phyloP scores from a whole-genome alignment of 768 basidiomycete species.

The Boletales sp. region DNA sequence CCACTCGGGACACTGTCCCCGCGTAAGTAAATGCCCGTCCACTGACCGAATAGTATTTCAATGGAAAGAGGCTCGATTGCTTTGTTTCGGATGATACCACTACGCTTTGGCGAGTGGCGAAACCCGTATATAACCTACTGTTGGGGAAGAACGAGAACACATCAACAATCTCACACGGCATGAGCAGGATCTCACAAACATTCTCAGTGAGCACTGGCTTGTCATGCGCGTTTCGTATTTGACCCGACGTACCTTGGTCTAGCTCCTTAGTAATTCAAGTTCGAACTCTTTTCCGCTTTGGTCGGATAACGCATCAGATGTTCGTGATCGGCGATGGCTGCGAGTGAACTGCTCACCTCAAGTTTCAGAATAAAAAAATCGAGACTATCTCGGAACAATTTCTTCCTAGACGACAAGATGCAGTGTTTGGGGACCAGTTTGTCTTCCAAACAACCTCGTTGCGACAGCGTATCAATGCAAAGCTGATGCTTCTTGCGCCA shows the following conservation, averaged over 20 bases:
- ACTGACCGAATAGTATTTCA: constrained; percentile 8
- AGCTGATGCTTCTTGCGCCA: constrained; percentile 24
- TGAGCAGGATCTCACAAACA: constrained; percentile 32
- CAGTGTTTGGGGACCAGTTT: constrained; percentile 30
- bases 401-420: constrained; percentile 26
- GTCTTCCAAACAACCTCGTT: constrained; percentile 22
- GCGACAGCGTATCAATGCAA: constrained; percentile 26
- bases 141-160: neutral
- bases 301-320: constrained; percentile 12
- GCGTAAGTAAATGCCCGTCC: constrained; percentile 11
- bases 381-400: constrained; percentile 25
- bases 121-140: constrained; percentile 21
- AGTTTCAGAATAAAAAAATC: constrained; percentile 17
- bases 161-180: constrained; percentile 2
- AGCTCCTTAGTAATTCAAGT: constrained; percentile 29
- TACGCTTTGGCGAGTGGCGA: constrained; percentile 25
- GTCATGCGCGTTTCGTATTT: neutral
- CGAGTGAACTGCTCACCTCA: neutral
- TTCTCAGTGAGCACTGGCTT: constrained; percentile 22
- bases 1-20: neutral
- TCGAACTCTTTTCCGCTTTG: constrained; percentile 13
- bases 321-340: constrained; percentile 9
- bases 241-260: neutral
- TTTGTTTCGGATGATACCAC: constrained; percentile 19
- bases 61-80: constrained; percentile 8